A percentile compares a stretch with the other conserved stretches of the same genome.
Evolutionary conservation across 192 early-diverging fungal genomes (phyloP).

Genomic region (Coemansia asiatica): DNA sequence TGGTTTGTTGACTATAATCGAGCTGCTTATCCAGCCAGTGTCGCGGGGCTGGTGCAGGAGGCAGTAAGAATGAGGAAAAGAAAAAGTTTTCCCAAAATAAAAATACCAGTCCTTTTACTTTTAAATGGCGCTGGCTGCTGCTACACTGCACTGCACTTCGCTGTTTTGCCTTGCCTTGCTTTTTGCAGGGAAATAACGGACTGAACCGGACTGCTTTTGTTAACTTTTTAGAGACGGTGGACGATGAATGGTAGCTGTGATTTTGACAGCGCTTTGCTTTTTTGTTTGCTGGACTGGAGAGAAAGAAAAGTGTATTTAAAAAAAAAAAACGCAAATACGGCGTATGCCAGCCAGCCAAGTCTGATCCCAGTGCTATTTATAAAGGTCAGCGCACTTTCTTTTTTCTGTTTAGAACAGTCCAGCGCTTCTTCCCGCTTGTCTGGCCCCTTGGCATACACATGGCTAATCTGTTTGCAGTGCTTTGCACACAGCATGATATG

Average conservation of each 20-base stretch:
- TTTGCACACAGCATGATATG: neutral
- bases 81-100: slow-evolving; percentile 9
- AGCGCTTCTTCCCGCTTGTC: neutral
- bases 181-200: neutral
- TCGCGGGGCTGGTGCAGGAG: neutral
- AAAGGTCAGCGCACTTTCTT: neutral
- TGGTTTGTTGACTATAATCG: neutral
- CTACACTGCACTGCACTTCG: neutral
- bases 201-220: neutral
- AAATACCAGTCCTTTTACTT: neutral
- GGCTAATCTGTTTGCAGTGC: neutral
- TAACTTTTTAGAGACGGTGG: neutral
- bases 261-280: neutral
- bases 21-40: neutral
- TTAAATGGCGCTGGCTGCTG: neutral
- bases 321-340: neutral
- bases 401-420: neutral
- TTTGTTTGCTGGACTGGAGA: neutral
- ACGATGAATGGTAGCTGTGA: neutral
- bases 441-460: neutral
- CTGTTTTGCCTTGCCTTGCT: no score
- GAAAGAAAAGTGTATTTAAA: neutral
- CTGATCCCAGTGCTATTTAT: neutral
- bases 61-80: neutral
- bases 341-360: neutral